A percentile compares a stretch with the other conserved stretches of the same genome.
phyloP scores from a whole-genome alignment of 306 rosid genomes.

The Phaseolus lunatus region DNA sequence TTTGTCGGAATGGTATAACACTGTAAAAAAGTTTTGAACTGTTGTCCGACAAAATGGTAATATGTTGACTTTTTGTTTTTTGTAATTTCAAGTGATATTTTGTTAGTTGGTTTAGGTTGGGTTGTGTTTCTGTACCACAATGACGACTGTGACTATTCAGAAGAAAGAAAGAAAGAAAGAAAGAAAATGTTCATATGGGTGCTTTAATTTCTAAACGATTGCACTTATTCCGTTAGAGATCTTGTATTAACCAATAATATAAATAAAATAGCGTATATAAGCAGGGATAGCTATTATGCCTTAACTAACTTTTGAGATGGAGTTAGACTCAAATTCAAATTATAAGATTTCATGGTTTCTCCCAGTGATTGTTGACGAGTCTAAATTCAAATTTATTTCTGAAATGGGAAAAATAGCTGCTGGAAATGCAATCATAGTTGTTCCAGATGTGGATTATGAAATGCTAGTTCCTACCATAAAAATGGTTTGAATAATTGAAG shows the following conservation, averaged over 20 bases:
- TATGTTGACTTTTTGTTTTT: background rate
- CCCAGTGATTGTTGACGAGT: background rate
- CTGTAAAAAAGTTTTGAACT: background rate
- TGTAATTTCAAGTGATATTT: slow-evolving; percentile 5
- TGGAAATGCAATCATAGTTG: background rate
- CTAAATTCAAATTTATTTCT: background rate
- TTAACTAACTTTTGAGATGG: background rate
- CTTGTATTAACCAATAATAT: background rate
- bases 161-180: background rate
- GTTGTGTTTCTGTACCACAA: background rate
- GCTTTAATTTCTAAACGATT: slow-evolving; percentile 8
- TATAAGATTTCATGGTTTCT: background rate
- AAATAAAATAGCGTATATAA: background rate
- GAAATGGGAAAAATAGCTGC: background rate
- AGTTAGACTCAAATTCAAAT: background rate
- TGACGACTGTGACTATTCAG: background rate
- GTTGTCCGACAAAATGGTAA: background rate
- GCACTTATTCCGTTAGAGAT: background rate
- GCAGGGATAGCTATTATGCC: background rate
- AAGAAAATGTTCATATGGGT: background rate
- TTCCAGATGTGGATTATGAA: slow-evolving; percentile 20
- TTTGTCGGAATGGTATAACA: background rate
- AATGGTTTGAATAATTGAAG: slow-evolving; percentile 18
- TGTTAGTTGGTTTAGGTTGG: background rate
- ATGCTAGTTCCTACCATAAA: background rate